Base-by-base conservation (phyloP, 164 flowering plant genomes). In the Kingdonia uniflora region DNA sequence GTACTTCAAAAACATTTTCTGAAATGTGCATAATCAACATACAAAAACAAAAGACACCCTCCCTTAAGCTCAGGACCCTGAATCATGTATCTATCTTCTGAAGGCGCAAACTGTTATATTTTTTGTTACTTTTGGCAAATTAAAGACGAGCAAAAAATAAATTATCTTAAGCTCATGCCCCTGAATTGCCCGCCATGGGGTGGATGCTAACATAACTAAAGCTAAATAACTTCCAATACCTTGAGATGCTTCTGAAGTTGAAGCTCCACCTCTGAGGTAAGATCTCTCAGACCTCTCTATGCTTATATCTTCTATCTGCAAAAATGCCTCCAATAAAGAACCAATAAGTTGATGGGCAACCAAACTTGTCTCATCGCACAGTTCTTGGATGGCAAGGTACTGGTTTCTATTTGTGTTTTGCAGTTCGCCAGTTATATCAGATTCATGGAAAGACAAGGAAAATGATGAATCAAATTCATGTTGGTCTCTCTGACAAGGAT, bases 311-410 rank as follows among this genome's bases (percentile, higher is more conserved):
- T 76, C 73, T 10, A 46, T 43, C 54, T 60, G 48, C 11, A 74
- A 73, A 68, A 74, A 73, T 49, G 56, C 68, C 29, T 74, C 74
- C 57, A 90, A 39, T 54, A 78, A 21, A 54, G 19, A 67, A 40
- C 91, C 97, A 55, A 81, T 66, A 42, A 80, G 68, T 54, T 57
- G 63, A 70, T 79, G 75, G 20, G 81, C 87, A 61, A 77, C 64
- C 65, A 82, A 54, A 63, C 95, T 80, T 21, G 84, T 65, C 41
- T 77, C 71, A 60, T 90, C 91, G 72, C 82, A 77, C 55, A 65
- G 67, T 51, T 80, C 87, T 74, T 90, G 91, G 35, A 85, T 49
- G 5, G 58, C 62, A 51, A 81, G 75, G 62, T 81, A 90, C 22
- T 63, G 57, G 59, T 78, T 90, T 49, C 57, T 51, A 21, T 37